A percentile compares a stretch with the other conserved stretches of the same genome.
These are phyloP conservation scores for Ottelia alismoides DNA, from an alignment of 106 monocot species.

Conservation along the genomic window DNA sequence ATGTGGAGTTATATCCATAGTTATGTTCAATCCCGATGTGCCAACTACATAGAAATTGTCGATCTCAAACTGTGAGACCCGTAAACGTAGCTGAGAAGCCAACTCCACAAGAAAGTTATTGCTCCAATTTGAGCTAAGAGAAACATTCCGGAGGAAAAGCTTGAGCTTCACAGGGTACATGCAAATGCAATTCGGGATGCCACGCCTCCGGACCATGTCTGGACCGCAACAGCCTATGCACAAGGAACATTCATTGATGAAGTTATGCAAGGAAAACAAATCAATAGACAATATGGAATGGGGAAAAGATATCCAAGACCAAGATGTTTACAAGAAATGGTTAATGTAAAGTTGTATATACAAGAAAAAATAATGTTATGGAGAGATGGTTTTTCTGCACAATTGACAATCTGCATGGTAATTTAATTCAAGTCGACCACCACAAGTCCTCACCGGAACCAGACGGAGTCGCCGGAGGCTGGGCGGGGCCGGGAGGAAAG, in stretches of 20 bases:
- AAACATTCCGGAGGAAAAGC: constrained; percentile 71
- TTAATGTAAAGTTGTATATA: too few relatives aligned
- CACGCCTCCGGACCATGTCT: constrained; percentile 69
- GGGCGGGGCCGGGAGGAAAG: constrained; percentile 28
- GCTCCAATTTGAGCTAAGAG: constrained; percentile 78
- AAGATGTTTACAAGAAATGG: too few relatives aligned
- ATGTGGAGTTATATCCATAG: constrained; percentile 78
- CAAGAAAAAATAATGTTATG: not conserved
- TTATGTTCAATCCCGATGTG: constrained; percentile 75
- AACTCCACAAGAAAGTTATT: constrained; percentile 72
- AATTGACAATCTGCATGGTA: too few relatives aligned
- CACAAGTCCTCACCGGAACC: constrained; percentile 28
- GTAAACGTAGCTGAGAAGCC: constrained; percentile 64
- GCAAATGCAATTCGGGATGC: constrained; percentile 62
- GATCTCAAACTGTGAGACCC: constrained; percentile 74
- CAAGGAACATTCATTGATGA: not conserved
- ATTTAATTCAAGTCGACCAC: not conserved
- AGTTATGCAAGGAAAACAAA: not conserved
- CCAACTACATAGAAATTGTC: constrained; percentile 95
- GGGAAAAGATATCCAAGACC: not conserved
- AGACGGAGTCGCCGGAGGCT: constrained; percentile 49
- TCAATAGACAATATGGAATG: not conserved
- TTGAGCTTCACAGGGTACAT: constrained; percentile 85
- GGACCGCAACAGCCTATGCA: constrained; percentile 63
- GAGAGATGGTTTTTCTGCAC: too few relatives aligned